phyloP scores from a whole-genome alignment of 177 flowering plant species.

The Tripterygium wilfordii region DNA sequence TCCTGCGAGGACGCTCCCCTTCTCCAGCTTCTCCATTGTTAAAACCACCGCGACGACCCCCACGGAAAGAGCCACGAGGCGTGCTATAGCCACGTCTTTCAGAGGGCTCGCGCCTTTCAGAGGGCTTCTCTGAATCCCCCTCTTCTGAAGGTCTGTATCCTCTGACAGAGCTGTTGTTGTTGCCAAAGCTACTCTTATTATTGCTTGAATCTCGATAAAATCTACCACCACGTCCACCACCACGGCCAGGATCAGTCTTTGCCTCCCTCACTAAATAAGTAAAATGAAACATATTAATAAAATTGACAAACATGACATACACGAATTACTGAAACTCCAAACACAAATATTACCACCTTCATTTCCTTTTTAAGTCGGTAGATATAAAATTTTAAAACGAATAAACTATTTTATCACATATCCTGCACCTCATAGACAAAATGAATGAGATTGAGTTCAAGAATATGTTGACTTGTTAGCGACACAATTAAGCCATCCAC shows the following conservation, averaged over 20 bases:
- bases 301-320: too few species aligned
- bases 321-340: too few species aligned
- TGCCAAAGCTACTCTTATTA: constrained; percentile 31
- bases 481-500: too few species aligned
- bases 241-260: constrained; percentile 25
- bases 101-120: constrained; percentile 45
- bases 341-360: too few species aligned
- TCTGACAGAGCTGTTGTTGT: constrained; percentile 38
- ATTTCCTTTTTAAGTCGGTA: too few species aligned
- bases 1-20: constrained; percentile 49
- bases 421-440: too few species aligned
- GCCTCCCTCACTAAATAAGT: constrained; percentile 27
- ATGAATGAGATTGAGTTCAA: too few species aligned
- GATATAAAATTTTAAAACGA: too few species aligned
- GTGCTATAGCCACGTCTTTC: constrained; percentile 62
- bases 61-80: constrained; percentile 53
- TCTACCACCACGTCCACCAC: constrained; percentile 28
- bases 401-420: too few species aligned
- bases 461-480: too few species aligned
- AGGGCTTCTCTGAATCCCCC: constrained; percentile 36
- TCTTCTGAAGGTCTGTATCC: constrained; percentile 47
- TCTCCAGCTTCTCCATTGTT: constrained; percentile 51
- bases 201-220: constrained; percentile 40
- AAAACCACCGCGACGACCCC: constrained; percentile 59
- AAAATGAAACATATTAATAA: not conserved